Evolutionary conservation across 495 filamentous ascomycete species (phyloP).

Genomic region (Penicillium coprophilum): DNA sequence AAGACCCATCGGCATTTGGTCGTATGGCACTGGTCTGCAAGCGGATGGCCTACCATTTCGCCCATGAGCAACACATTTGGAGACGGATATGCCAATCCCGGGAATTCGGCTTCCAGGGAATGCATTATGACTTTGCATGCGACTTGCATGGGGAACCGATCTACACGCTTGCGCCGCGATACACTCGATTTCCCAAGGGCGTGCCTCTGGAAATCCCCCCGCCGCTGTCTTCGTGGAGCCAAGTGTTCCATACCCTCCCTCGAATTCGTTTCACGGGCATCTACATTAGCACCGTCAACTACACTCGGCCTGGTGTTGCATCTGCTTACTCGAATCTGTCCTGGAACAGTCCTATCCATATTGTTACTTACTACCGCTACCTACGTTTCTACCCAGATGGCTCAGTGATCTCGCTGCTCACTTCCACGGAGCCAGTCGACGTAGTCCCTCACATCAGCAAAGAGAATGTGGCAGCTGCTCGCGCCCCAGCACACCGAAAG

Average conservation of each 20-base stretch:
- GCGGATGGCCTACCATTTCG: constrained; percentile 78
- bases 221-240: constrained; percentile 43
- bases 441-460: constrained; percentile 73
- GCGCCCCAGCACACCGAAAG: constrained; percentile 28
- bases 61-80: constrained; percentile 89
- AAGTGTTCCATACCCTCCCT: constrained; percentile 78
- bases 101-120: constrained; percentile 75
- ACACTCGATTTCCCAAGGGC: constrained; percentile 43
- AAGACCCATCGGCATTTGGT: constrained; percentile 76
- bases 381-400: constrained; percentile 93
- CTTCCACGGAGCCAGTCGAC: constrained; percentile 76
- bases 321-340: constrained; percentile 52
- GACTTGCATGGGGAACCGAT: constrained; percentile 63
- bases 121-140: constrained; percentile 78
- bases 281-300: constrained; percentile 97
- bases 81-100: constrained; percentile 65
- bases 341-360: constrained; percentile 86
- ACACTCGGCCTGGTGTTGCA: constrained; percentile 75
- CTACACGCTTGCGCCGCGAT: constrained; percentile 35
- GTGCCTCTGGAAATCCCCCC: constrained; percentile 36
- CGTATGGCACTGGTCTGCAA: constrained; percentile 85
- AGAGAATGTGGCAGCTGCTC: constrained; percentile 45
- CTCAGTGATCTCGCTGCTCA: constrained; percentile 71
- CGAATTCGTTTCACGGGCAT: constrained; percentile 90
- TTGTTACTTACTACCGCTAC: constrained; percentile 97